Evolutionary conservation across 1,284 basidiomycete species (phyloP), one percentile per base, ranked within the genome.

Genomic region (Athelia sp.): DNA sequence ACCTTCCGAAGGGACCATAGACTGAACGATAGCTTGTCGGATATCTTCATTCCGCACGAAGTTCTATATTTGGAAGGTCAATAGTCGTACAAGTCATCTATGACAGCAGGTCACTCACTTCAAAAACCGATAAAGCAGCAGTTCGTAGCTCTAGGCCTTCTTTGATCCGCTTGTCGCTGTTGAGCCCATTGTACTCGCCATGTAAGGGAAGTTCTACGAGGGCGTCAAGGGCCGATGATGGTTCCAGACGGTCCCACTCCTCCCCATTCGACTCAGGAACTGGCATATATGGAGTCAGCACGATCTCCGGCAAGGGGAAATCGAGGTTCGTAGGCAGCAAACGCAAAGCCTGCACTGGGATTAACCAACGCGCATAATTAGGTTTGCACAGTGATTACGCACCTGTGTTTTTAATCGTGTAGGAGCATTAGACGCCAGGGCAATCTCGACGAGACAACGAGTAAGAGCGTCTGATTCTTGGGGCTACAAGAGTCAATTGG

Each of bases 401-500:
- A 87, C 88, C 73, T 93, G 90, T 1, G 85, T 86, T 71, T 99
- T 98, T 52, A 99, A 71, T 3, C 75, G 60, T 13, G 87, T 84
- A 0, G 97, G 96, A 0, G 92, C 91, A 62, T 98, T 97, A 24
- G 93, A 96, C 3, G 93, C 89, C 19, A 99, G 76, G 0, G 87
- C 87, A 10, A 97, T 73, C 65, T 99, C 95, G 19, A 93, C 67
- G 17, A 99, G 78, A 65, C 90, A 91, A 40, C 94, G 82, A 0
- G 87, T 86, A 58, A 90, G 87, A 3, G 87, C 78, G 42, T 77
- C 74, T 54, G 69, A 69, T 58, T 86, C 85, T 58, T 76, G 77
- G 46, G 70, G 71, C 83, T 85, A 55, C 19, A 43, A 47, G 34
- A 36, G 40, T 53, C 23, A 54, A 22, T 49, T 15, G 51, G 45